Evolutionary conservation across 306 rosid genomes (phyloP), one percentile per base, ranked within the genome.

Genomic region (Prunus kanzakura): DNA sequence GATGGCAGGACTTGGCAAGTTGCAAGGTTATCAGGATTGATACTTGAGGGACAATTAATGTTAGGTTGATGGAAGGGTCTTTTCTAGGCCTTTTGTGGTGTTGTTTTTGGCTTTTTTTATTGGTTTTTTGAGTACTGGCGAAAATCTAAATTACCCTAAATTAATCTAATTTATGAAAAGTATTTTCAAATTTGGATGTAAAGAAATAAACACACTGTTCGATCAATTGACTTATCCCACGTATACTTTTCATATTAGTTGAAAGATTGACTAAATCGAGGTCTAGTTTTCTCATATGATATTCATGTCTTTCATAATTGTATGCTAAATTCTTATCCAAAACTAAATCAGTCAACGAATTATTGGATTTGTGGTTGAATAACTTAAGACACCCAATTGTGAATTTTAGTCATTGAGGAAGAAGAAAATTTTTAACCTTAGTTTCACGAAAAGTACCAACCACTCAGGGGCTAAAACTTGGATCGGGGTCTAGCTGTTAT

Each of bases 161-260:
- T 35, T 6, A 35, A 35, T 35, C 1, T 35, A 35, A 35, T 35
- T 6, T 35, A 35, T 35, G 0, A 6, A 35, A 1, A 35, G 1
- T 0, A 6, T 6, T 6, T 35, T 35, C 0, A 0, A 35, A 35
- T 6, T 35, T 35, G 41, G 0, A 35, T 35, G 8, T 8, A 35
- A 35, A 1, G 41, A 4, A 1, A 6, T 0, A 0, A 4, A 35
- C 8, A 35, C 8, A 35, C 0, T 6, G 8, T 6, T 8, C 0
- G 2, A 6, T 0, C 8, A 35, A 35, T 2, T 35, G 41, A 1
- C 8, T 6, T 35, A 35, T 6, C 41, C 0, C 2, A 7, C 9
- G 16, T 11, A 10, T 47, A 47, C 16, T 0, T 52, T 52, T 52
- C 2, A 38, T 16, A 16, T 62, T 30, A 63, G 1, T 63, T 63